These are phyloP conservation scores for Blepharisma japonicum DNA, from an alignment of 73 alveolate species.

Conservation along the genomic window DNA sequence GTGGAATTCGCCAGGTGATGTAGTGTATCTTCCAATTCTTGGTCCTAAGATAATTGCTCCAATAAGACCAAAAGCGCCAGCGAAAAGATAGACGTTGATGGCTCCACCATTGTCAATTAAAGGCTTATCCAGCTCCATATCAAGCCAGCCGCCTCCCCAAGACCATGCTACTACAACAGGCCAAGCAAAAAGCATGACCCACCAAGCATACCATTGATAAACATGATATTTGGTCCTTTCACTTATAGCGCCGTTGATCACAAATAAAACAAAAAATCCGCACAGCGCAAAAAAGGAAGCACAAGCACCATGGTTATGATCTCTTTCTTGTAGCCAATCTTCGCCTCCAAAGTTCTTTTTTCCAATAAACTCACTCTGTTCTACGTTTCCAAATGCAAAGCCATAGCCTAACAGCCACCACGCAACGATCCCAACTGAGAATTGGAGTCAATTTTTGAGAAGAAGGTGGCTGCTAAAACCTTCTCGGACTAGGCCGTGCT, in stretches of 20 bases:
- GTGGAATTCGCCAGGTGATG: neutral
- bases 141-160: constrained; percentile 7
- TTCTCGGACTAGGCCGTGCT: neutral
- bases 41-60: constrained; percentile 10
- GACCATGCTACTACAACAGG: constrained; percentile 10
- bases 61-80: constrained; percentile 22
- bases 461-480: neutral
- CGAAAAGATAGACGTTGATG: neutral
- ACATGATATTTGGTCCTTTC: neutral
- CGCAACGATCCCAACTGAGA: neutral
- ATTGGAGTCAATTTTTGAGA: neutral
- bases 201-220: neutral
- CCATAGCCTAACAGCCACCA: constrained; percentile 7
- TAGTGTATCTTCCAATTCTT: neutral
- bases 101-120: neutral
- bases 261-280: neutral
- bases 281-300: neutral
- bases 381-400: neutral
- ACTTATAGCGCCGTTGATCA: neutral
- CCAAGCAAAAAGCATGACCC: neutral
- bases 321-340: neutral
- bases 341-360: neutral
- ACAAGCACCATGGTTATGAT: constrained; percentile 5
- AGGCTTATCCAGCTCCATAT: neutral
- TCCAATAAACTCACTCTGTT: neutral